Base-by-base conservation (phyloP, 345 rosid species). In the Cardamine chenopodiifolia region DNA sequence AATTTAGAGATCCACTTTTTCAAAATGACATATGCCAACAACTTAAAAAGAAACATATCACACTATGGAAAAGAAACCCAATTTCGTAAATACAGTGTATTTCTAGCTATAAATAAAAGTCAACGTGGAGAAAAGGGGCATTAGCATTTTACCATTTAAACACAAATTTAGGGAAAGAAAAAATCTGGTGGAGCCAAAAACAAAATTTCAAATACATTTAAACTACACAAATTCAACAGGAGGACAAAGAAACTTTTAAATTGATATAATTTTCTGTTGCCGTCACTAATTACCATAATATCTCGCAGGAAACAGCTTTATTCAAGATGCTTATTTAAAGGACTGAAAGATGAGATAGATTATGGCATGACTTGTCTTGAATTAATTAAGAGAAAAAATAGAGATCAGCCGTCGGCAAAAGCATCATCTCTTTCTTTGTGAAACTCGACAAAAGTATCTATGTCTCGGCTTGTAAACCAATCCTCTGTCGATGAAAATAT, bases 381-480 rank as follows among this genome's bases (percentile, higher is more conserved):
- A 19, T 59, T 57, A 65, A 31, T n/a, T 32, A 10, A 70, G 40
- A 71, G 39, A 25, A 50, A 61, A 7, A 28, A 18, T 15, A 62
- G 13, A 72, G 42, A 45, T 42, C 63, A 63, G 28, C 39, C 31
- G 8, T 42, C 19, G 1, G 31, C 7, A 9, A 42, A 44, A 19
- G 7, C 55, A 31, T 20, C 6, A 13, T 18, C 13, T 40, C 15
- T 20, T 31, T 70, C 19, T 5, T 14, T 44, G 6, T 45, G 44
- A 57, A 13, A 12, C 7, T 57, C 31, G 2, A 70, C 19, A 17
- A 70, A 45, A 7, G 3, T 15, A 12, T 9, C 5, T 10, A 74
- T 74, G 72, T 35, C 58, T 35, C 72, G 59, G 11, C 5, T 31
- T 32, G 50, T 56, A 56, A 56, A 74, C 59, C 71, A 65, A 3